These are phyloP conservation scores for Fusarium setosum DNA, from an alignment of 2,329 filamentous ascomycete species.

Conservation along the genomic window DNA sequence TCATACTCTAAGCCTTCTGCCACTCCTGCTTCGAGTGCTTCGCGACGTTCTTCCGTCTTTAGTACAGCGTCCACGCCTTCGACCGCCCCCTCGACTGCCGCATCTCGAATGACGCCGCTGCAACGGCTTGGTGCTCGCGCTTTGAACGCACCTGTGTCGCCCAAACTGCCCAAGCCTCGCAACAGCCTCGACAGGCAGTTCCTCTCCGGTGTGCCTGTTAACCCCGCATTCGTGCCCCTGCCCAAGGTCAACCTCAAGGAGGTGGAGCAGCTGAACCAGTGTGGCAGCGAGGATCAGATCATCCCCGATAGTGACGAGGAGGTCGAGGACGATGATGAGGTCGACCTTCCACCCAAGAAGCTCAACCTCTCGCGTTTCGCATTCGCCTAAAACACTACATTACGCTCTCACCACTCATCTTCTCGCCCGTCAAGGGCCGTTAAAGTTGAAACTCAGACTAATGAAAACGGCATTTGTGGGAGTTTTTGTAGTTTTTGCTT, in stretches of 20 bases:
- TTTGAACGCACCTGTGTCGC: conserved; percentile 41
- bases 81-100: conserved; percentile 56
- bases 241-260: conserved; percentile 66
- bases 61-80: conserved; percentile 52
- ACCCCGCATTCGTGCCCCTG: conserved; percentile 66
- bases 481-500: conserved; percentile 9
- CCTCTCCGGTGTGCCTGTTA: conserved; percentile 55
- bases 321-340: conserved; percentile 51
- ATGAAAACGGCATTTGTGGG: conserved; percentile 26
- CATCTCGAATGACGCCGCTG: conserved; percentile 62
- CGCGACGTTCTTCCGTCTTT: conserved; percentile 51
- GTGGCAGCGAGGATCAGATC: conserved; percentile 69
- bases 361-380: conserved; percentile 63
- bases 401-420: background rate
- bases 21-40: conserved; percentile 51
- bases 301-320: conserved; percentile 64
- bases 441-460: conserved; percentile 1
- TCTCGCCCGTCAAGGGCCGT: background rate
- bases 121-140: conserved; percentile 65
- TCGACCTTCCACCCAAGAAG: conserved; percentile 46
- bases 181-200: conserved; percentile 39
- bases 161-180: conserved; percentile 45
- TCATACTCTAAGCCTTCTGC: conserved; percentile 43
- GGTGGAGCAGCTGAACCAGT: conserved; percentile 61
- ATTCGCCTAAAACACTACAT: conserved; percentile 44